phyloP scores from a whole-genome alignment of 2,329 filamentous ascomycete species.

The Colletotrichum liriopes region DNA sequence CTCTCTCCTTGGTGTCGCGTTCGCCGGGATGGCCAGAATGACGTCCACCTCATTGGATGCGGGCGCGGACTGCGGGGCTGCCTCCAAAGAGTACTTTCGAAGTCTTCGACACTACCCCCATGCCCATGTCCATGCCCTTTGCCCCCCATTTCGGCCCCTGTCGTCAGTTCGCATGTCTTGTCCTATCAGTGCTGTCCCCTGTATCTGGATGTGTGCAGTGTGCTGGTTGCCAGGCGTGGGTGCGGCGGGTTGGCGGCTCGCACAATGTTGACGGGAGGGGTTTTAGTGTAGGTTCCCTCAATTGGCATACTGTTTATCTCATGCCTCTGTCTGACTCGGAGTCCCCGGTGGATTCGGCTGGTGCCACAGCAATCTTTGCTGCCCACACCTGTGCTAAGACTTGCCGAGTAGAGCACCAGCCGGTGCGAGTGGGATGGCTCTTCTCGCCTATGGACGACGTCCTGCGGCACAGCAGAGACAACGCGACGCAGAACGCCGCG shows the following conservation, averaged over 20 bases:
- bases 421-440: constrained; percentile 3
- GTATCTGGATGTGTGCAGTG: constrained; percentile 14
- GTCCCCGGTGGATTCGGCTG: constrained; percentile 37
- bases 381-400: constrained; percentile 35
- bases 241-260: constrained; percentile 1
- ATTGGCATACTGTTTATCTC: constrained; percentile 34
- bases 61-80: constrained; percentile 19
- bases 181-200: constrained; percentile 20
- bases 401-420: constrained; percentile 26
- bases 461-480: constrained; percentile 24
- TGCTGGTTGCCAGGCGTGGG: constrained; percentile 14
- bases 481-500: constrained; percentile 6
- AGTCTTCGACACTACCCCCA: constrained; percentile 20
- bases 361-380: constrained; percentile 42
- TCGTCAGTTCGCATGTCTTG: constrained; percentile 12
- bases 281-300: constrained; percentile 36
- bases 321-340: constrained; percentile 39
- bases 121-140: constrained; percentile 30
- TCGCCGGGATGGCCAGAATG: constrained; percentile 41
- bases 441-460: constrained; percentile 22
- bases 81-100: constrained; percentile 20
- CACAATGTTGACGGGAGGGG: not conserved
- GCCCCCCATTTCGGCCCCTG: constrained; percentile 27
- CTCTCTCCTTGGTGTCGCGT: constrained; percentile 32
- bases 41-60: constrained; percentile 40